Conservation (phyloP, 768 basidiomycete genomes). For the Clitopilus passeckerianus region DNA sequence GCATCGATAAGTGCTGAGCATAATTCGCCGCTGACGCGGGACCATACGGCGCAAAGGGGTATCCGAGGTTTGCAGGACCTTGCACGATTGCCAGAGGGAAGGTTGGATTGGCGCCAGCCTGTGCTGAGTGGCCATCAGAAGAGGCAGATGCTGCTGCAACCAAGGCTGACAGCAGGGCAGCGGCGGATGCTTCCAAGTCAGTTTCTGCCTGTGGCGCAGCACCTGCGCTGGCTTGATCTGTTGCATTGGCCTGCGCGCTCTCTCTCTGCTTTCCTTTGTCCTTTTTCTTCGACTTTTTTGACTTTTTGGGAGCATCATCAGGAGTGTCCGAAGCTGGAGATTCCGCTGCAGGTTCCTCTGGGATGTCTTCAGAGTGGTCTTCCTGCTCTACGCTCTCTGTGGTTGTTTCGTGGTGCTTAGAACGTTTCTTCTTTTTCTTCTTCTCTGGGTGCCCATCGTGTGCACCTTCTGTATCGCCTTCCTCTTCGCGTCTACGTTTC, state of each 20-base stretch:
- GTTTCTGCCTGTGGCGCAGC: constrained; percentile 19
- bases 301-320: constrained; percentile 13
- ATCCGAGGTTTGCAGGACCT: constrained; percentile 11
- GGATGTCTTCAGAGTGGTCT: not conserved
- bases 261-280: constrained; percentile 30
- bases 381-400: not conserved
- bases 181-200: constrained; percentile 42
- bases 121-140: constrained; percentile 9
- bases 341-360: not conserved
- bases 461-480: constrained; percentile 13
- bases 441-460: constrained; percentile 10
- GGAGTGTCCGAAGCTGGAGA: not conserved
- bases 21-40: constrained; percentile 16
- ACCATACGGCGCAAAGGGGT: constrained; percentile 22
- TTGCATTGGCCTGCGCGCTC: constrained; percentile 6
- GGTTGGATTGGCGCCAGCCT: constrained; percentile 15
- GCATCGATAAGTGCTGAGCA: constrained; percentile 15
- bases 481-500: constrained; percentile 25
- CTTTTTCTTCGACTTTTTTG: constrained; percentile 21
- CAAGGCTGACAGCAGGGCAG: constrained; percentile 59
- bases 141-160: constrained; percentile 59
- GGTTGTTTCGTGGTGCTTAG: constrained; percentile 1
- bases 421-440: constrained; percentile 31
- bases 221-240: constrained; percentile 17
- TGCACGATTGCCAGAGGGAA: not conserved